Base-by-base conservation (phyloP, 345 rosid species). In the Aegle marmelos region DNA sequence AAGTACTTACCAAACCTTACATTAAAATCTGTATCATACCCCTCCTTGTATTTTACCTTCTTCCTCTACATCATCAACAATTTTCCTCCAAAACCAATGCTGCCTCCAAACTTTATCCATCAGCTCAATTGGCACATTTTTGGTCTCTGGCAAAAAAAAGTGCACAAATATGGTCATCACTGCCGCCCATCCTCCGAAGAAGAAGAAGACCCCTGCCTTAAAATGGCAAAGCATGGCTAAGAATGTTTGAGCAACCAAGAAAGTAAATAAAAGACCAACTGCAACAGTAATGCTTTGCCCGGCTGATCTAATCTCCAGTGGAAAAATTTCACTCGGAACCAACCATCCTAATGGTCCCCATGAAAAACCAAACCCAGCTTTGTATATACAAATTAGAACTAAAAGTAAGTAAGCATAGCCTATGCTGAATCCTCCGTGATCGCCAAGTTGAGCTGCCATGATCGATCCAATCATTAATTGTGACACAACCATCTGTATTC, bases 331-430 rank as follows among this genome's bases (percentile, higher is more conserved):
- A 13, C 50, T 45, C 13, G 50, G 50, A 45, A 45, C 50, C 50
- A 45, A 45, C 50, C 50, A 45, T 11, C 50, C 50, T 17, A 45
- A 13, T 1, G 50, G 50, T 1, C 50, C 50, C 50, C 50, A 45
- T 45, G 94, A 91, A 90, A 91, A 89, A 0, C 90, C 92, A 72
- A 82, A 89, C 4, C 84, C 94, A 0, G 90, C 85, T 31, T 87
- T 86, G 57, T 83, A 90, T 4, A 80, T 59, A 69, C 92, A 89
- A 54, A 89, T 10, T 45, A 45, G 17, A 45, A 45, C 50, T 45
- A 45, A 45, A 45, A 45, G 11, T 13, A 45, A 11, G 50, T 56
- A 56, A 56, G 60, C 60, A 56, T 56, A 56, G 60, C 11, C 25
- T 56, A 19, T 56, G 60, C 60, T 22, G 24, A 56, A 56, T 56